A percentile compares a stretch with the other conserved stretches of the same genome.
Evolutionary conservation across 2,329 filamentous ascomycete species (phyloP).

Genomic region (Exophiala sp.): DNA sequence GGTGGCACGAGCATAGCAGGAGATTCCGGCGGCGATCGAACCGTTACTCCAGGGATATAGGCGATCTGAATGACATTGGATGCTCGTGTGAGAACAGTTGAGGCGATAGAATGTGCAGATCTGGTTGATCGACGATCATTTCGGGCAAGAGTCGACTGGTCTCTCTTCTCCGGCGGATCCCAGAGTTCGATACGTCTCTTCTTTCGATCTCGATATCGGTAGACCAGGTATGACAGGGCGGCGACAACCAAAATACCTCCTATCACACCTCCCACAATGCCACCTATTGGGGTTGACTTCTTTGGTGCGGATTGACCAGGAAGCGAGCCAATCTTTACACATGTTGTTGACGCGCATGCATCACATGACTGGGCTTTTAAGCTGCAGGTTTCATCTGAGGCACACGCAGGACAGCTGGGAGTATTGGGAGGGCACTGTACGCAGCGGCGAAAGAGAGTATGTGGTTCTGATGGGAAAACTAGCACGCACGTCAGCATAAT

Average conservation of each 20-base stretch:
- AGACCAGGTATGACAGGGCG: slow-evolving; percentile 74
- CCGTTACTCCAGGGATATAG: slow-evolving; percentile 95
- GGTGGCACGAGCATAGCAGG: slow-evolving; percentile 80
- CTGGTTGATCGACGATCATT: slow-evolving; percentile 73
- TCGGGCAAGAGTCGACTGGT: slow-evolving; percentile 56
- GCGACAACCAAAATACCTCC: slow-evolving; percentile 75
- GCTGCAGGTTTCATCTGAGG: slow-evolving; percentile 54
- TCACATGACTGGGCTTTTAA: slow-evolving; percentile 59
- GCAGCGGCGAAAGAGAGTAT: slow-evolving; percentile 56
- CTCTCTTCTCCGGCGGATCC: slow-evolving; percentile 51
- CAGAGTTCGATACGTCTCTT: slow-evolving; percentile 58
- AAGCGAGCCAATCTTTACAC: slow-evolving; percentile 44
- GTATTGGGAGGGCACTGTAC: slow-evolving; percentile 52
- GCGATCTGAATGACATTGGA: slow-evolving; percentile 99
- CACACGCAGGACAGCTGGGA: slow-evolving; percentile 61
- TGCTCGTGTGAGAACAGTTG: slow-evolving; percentile 88
- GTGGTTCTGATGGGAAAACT: slow-evolving; percentile 31
- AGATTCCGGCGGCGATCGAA: slow-evolving; percentile 80
- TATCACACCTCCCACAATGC: slow-evolving; percentile 87
- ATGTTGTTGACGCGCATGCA: slow-evolving; percentile 57
- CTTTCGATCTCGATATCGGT: slow-evolving; percentile 79
- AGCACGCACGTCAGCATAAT: slow-evolving; percentile 1
- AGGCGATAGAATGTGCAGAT: slow-evolving; percentile 83
- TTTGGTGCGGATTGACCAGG: slow-evolving; percentile 33
- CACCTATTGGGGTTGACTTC: slow-evolving; percentile 54